Percentiles rank a stretch among this genome's conserved stretches.
These are phyloP conservation scores for Lolium multiflorum DNA, from an alignment of 176 grass and related monocot species.

Conservation along the genomic window DNA sequence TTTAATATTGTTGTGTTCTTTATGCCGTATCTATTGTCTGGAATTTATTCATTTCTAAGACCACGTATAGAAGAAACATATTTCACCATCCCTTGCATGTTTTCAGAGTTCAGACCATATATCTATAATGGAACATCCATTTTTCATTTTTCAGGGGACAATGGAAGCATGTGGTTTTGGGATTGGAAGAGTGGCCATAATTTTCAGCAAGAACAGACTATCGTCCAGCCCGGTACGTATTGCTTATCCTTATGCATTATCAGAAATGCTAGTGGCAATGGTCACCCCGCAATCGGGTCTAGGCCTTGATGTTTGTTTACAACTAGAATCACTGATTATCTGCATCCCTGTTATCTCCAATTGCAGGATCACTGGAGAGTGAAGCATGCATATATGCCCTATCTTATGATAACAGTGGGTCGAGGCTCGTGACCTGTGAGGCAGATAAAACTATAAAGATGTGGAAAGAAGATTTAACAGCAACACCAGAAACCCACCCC, in stretches of 20 bases:
- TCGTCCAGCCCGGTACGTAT: constrained; percentile 84
- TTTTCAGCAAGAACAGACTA: constrained; percentile 95
- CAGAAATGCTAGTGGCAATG: constrained; percentile 8
- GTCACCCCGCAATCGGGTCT: background rate
- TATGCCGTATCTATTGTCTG: constrained; percentile 15
- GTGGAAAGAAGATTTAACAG: constrained; percentile 92
- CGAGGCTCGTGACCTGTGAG: constrained; percentile 85
- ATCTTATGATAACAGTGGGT: constrained; percentile 87
- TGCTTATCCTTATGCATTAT: constrained; percentile 10
- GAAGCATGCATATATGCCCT: constrained; percentile 93
- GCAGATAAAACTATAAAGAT: constrained; percentile 99
- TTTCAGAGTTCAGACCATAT: background rate
- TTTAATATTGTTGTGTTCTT: background rate
- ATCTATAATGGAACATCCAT: background rate
- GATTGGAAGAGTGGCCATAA: constrained; percentile 99
- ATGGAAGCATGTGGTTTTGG: constrained; percentile 99
- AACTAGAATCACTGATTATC: background rate
- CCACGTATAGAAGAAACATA: constrained; percentile 18
- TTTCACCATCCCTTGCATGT: background rate
- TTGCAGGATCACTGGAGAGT: constrained; percentile 87
- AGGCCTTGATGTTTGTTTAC: constrained; percentile 14
- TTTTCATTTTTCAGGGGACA: constrained; percentile 74
- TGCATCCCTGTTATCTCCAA: constrained; percentile 20
- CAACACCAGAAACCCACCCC: constrained; percentile 85
- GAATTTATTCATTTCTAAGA: constrained; percentile 1